Base-by-base conservation (phyloP, 768 basidiomycete species). In the Leccinum subgranulosum region DNA sequence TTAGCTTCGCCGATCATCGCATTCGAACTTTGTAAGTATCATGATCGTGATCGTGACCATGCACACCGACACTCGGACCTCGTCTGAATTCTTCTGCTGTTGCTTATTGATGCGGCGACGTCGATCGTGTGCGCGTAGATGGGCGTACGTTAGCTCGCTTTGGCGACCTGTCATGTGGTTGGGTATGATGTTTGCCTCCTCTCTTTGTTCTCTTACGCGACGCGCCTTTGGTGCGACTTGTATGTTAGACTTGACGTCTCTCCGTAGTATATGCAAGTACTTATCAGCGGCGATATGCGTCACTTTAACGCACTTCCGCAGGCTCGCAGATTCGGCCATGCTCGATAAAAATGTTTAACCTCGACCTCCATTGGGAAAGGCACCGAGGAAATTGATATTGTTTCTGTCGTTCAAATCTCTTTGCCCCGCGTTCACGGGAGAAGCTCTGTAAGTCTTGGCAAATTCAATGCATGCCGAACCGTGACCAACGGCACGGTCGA, bases 1-100 rank as follows among this genome's bases (percentile, higher is more conserved):
- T 66, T 21, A 54, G 58, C 21, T 70, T 61, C 41, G 49, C 55
- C 58, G 68, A 69, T 39, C 49, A 57, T 50, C 68, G 68, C 29
- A 17, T 10, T 39, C 36, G 23, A 23, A 23, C 23, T 39, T 3
- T n/a, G 36, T n/a, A 17, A 9, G n/a, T 19, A 41, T 41, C n/a
- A 41, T 41, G 39, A 19, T 41, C 39, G 39, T 19, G 39, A 41
- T 19, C 39, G 17, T 19, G 39, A 41, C n/a, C 39, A 19, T 41
- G n/a, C n/a, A 17, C 7, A 41, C 39, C n/a, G 36, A 39, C 36
- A 39, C 17, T 17, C 36, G 8, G 17, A 9, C 17, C 17, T 39
- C 17, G 36, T 39, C 17, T 39, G 36, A n/a, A n/a, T 9, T 36
- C 12, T 17, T 39, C 17, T 39, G 17, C 36, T 39, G 17, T 39